phyloP scores from a whole-genome alignment of 352 stramenopile species.

The Phytophthora agathidicida region DNA sequence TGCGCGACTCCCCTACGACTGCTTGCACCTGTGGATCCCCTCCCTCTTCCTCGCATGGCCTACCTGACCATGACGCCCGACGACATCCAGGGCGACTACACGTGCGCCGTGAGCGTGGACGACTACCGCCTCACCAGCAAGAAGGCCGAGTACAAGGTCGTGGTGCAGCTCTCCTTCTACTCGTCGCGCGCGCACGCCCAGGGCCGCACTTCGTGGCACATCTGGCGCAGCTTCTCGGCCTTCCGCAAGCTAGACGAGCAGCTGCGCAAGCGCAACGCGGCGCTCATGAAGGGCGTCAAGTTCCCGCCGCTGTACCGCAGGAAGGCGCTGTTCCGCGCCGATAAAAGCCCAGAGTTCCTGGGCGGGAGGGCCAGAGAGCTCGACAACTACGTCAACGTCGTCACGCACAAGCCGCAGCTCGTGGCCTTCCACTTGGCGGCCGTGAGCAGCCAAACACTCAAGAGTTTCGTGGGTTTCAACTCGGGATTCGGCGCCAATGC shows the following conservation, averaged over 20 bases:
- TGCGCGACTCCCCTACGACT: too few species aligned
- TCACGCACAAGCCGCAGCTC: constrained; percentile 63
- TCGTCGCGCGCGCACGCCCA: constrained; percentile 69
- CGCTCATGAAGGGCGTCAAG: constrained; percentile 85
- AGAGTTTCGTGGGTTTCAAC: constrained; percentile 77
- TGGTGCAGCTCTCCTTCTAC: constrained; percentile 76
- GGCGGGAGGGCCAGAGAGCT: constrained; percentile 67
- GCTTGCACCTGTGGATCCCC: too few species aligned
- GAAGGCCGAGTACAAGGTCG: constrained; percentile 86
- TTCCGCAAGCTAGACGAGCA: constrained; percentile 87
- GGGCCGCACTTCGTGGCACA: constrained; percentile 79
- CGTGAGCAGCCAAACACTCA: constrained; percentile 79
- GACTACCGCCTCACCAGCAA: constrained; percentile 74
- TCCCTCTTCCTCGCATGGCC: constrained; percentile 15
- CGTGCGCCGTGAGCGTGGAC: constrained; percentile 60
- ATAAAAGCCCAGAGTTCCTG: constrained; percentile 73
- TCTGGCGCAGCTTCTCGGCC: constrained; percentile 80
- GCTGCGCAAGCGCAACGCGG: constrained; percentile 70
- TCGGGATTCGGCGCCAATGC: constrained; percentile 79
- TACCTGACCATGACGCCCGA: constrained; percentile 68
- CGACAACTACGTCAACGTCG: constrained; percentile 76
- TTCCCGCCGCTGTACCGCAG: constrained; percentile 81
- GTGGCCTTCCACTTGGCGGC: constrained; percentile 79
- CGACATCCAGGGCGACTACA: constrained; percentile 84
- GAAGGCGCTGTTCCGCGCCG: constrained; percentile 65